Conservation (phyloP, 2,329 filamentous ascomycete genomes). For the Neoscytalidium dimidiatum region DNA sequence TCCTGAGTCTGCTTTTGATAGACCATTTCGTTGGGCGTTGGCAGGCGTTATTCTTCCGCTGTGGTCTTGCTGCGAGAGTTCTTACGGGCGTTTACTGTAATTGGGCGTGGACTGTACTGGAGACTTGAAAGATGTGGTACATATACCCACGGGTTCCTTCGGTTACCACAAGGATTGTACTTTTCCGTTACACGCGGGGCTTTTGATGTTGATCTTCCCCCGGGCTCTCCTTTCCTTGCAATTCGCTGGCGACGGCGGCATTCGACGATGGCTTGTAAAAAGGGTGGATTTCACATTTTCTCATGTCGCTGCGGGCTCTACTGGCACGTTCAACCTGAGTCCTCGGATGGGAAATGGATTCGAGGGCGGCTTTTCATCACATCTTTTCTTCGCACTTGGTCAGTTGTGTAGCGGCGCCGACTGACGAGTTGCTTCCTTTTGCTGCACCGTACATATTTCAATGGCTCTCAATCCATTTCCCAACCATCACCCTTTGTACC, state of each 20-base stretch:
- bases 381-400: neutral
- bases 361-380: neutral
- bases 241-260: neutral
- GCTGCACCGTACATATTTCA: constrained; percentile 13
- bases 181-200: neutral
- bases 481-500: neutral
- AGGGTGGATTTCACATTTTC: constrained; percentile 2
- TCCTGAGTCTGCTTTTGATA: neutral
- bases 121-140: constrained; percentile 3
- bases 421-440: neutral
- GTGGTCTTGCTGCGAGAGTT: neutral
- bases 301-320: neutral
- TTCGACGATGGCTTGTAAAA: neutral
- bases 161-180: neutral
- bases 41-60: constrained; percentile 15
- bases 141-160: constrained; percentile 1
- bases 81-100: constrained; percentile 7
- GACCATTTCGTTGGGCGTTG: constrained; percentile 12
- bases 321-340: neutral
- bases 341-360: neutral
- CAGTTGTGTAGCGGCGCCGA: neutral
- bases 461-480: constrained; percentile 11
- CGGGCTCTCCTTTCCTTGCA: neutral
- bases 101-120: neutral
- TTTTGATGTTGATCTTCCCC: neutral